These are phyloP conservation scores for Groenewaldozyma auringiensis DNA, from an alignment of 1,139 yeast species.

Conservation along the genomic window DNA sequence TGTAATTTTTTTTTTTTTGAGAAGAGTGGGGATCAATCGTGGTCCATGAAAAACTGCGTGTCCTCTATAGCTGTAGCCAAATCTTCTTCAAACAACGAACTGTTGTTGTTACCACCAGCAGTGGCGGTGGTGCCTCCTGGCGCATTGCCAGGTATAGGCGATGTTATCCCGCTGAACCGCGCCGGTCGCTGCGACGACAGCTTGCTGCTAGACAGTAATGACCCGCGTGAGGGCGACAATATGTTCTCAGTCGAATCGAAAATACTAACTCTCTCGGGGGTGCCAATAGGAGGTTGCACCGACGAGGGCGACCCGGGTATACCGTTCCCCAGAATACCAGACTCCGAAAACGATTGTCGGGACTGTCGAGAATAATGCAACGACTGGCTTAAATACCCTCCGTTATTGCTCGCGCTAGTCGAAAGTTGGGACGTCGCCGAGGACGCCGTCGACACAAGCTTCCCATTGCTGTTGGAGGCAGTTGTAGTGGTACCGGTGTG, in stretches of 20 bases:
- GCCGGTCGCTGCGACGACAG: background rate
- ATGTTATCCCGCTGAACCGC: background rate
- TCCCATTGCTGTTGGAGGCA: too few relatives aligned
- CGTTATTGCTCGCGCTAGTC: background rate
- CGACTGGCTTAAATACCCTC: background rate
- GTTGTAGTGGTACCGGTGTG: background rate
- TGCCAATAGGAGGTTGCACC: constrained; percentile 14
- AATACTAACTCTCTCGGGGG: constrained; percentile 10
- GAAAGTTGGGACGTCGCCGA: too few relatives aligned
- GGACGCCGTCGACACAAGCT: background rate
- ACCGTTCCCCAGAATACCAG: constrained; percentile 1
- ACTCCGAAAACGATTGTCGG: constrained; percentile 4
- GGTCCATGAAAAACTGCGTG: constrained; percentile 26
- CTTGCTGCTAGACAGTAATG: background rate
- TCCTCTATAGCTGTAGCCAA: constrained; percentile 12
- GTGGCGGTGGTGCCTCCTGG: constrained; percentile 2
- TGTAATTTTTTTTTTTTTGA: constrained; percentile 3
- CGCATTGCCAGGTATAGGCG: constrained; percentile 2
- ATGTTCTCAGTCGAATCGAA: background rate
- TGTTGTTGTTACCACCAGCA: background rate
- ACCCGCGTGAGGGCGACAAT: constrained; percentile 2
- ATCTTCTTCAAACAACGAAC: constrained; percentile 13
- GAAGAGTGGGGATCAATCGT: constrained; percentile 14
- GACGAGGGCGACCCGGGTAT: constrained; percentile 8
- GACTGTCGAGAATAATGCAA: background rate